Base-by-base conservation (phyloP, 129 eudicot species). In the Artemisia argyi region DNA sequence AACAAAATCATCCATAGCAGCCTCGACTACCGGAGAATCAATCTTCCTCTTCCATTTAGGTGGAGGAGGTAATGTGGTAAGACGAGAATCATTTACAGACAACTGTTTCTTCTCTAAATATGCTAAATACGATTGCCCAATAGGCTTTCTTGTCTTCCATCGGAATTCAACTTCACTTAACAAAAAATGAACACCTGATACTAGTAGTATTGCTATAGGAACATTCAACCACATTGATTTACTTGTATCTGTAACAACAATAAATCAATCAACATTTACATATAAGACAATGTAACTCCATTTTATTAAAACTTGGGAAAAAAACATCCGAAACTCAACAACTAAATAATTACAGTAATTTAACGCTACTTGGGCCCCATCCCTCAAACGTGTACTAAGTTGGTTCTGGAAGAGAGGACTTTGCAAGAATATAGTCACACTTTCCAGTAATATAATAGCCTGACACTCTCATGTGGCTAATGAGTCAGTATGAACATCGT, bases 201-300 rank as follows among this genome's bases (percentile, higher is more conserved):
- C 89, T 59, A 95, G 44, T 32, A 95, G 79, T 72, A 91, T 50
- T n/a, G 99, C 89, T 77, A 95, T 73, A 17, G 99, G 99, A 26
- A 88, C 69, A 80, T 95, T 95, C 96, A 95, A 88, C 92, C 96
- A 88, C 95, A 95, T 95, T 65, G 96, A 95, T 84, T 90, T 95
- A 81, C 99, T 95, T 16, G 97, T 88, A 63, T 95, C 99, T 95
- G 96, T 83, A 79, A 19, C 26, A 49, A 79, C 73, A 39, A 39
- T 8, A 7, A 39, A 39, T 39, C 46, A 39, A 8, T 39, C 9
- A 2, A 39, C 9, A 39, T 8, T 7, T 1, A 39, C 46, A 39
- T 39, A 1, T 7, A 39, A 7, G 2, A 39, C 46, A 39, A 39
- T 8, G 46, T 39, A 39, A 39, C 2, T 39, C 46, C 46, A 39